Conservation (phyloP, 306 rosid species). For the Citrullus mucosospermus region DNA sequence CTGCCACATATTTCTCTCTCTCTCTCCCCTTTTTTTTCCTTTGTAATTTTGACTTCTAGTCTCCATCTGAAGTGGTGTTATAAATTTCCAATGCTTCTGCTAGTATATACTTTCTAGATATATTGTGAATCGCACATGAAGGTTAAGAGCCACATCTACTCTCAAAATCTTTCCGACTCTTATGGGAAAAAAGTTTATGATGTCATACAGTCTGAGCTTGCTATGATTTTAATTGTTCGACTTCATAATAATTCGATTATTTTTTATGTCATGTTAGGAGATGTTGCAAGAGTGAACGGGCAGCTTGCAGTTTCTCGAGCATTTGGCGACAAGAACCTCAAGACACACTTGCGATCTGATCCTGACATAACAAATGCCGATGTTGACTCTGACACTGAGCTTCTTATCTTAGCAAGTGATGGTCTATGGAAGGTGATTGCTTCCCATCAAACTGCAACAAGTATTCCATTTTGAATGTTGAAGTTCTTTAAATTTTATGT, state of each 20-base stretch:
- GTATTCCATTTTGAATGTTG: neutral
- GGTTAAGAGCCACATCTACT: neutral
- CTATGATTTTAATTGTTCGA: neutral
- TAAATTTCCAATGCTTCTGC: neutral
- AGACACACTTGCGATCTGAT: constrained; percentile 64
- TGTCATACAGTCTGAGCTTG: neutral
- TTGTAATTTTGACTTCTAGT: neutral
- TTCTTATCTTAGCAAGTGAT: constrained; percentile 74
- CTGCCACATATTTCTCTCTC: neutral
- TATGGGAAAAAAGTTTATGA: neutral
- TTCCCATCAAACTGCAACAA: neutral
- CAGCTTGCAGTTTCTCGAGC: constrained; percentile 94
- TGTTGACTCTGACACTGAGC: constrained; percentile 28
- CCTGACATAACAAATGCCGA: constrained; percentile 40
- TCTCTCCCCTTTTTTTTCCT: too few species aligned
- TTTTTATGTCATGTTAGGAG: constrained; percentile 30
- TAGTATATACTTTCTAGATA: neutral
- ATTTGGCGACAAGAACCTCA: constrained; percentile 80
- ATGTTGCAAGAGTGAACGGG: constrained; percentile 84
- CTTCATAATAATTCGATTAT: neutral
- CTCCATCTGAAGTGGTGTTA: neutral
- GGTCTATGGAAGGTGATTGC: constrained; percentile 77
- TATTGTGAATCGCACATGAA: neutral
- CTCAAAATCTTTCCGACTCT: neutral
- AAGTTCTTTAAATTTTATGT: neutral